phyloP scores from a whole-genome alignment of 2,329 filamentous ascomycete genomes.

The Trichophyton benhamiae region DNA sequence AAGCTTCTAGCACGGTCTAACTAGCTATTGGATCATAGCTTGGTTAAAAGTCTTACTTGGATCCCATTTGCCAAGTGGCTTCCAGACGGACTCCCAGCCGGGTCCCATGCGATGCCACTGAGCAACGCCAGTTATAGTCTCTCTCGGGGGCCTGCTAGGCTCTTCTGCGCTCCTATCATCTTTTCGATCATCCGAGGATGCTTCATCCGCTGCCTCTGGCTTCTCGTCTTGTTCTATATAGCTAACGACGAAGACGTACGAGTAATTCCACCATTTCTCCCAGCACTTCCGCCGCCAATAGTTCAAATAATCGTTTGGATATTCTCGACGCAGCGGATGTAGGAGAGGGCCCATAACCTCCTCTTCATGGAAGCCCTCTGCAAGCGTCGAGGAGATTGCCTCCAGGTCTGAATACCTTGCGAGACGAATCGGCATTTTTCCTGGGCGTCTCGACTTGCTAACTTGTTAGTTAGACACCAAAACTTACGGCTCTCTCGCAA shows the following conservation, averaged over 20 bases:
- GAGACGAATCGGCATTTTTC: constrained; percentile 7
- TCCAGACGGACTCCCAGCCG: constrained; percentile 9
- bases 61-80: constrained; percentile 9
- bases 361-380: constrained; percentile 1
- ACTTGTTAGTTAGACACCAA: too few species aligned
- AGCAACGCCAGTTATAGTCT: constrained; percentile 8
- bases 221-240: constrained; percentile 1
- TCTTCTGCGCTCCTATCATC: not conserved
- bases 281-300: not conserved
- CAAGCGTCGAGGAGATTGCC: constrained; percentile 5
- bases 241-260: constrained; percentile 9
- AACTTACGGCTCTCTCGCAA: too few species aligned
- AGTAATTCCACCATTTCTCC: constrained; percentile 7
- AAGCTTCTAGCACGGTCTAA: not conserved
- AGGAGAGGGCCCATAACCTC: constrained; percentile 6
- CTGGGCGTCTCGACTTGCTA: too few species aligned
- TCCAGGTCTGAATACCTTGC: constrained; percentile 5
- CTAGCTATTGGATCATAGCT: not conserved
- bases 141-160: not conserved
- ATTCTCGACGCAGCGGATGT: constrained; percentile 6
- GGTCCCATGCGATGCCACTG: constrained; percentile 6
- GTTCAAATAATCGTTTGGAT: constrained; percentile 6
- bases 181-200: not conserved
- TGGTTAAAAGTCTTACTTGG: constrained; percentile 4
- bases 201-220: not conserved